Percentiles rank a stretch among this genome's conserved stretches.
phyloP scores from a whole-genome alignment of 2,329 filamentous ascomycete species.

The Aaosphaeria arxii region DNA sequence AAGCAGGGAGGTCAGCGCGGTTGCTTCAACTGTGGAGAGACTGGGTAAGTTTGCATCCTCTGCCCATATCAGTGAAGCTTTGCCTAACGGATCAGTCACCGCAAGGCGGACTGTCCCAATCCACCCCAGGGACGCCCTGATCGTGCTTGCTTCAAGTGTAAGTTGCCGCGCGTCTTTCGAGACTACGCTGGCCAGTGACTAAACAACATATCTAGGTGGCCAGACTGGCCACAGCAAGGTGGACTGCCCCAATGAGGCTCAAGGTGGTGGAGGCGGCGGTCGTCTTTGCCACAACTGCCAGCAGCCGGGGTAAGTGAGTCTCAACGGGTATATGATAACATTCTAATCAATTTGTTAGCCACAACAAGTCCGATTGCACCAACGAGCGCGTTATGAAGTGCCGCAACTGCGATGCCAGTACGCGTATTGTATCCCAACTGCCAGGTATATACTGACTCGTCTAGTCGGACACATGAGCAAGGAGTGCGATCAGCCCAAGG shows the following conservation, averaged over 20 bases:
- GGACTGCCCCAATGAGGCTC: conserved; percentile 10
- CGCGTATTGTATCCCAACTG: background rate
- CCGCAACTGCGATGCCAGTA: conserved; percentile 59
- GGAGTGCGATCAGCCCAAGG: conserved; percentile 54
- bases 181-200: no score
- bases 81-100: conserved; percentile 5
- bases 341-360: conserved; percentile 5
- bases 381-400: conserved; percentile 39
- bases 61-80: background rate
- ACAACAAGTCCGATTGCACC: conserved; percentile 14
- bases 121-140: background rate
- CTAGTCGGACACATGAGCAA: conserved; percentile 54
- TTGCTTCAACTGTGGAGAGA: conserved; percentile 29
- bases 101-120: conserved; percentile 11
- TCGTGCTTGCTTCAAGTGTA: no score
- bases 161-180: background rate
- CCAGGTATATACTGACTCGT: background rate
- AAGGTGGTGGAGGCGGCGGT: conserved; percentile 4
- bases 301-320: conserved; percentile 4
- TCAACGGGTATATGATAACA: background rate
- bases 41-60: conserved; percentile 10
- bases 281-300: conserved; percentile 12
- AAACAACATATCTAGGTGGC: no score
- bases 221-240: conserved; percentile 6
- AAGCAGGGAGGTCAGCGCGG: conserved; percentile 10